Conservation (phyloP, 495 filamentous ascomycete species). For the Trichoderma gamsii region DNA sequence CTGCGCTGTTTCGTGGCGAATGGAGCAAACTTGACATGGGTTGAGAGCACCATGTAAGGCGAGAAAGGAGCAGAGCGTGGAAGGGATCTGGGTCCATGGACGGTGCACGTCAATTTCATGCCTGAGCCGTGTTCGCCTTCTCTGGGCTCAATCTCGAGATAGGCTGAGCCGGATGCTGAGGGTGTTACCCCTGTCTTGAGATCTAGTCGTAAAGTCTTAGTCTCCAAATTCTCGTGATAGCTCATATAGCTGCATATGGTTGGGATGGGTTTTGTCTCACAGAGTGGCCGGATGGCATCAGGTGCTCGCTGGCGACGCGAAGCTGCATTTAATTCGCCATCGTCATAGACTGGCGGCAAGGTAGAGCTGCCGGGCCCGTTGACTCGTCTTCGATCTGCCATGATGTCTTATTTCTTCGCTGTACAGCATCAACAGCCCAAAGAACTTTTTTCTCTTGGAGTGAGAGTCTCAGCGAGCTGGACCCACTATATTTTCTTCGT, state of each 20-base stretch:
- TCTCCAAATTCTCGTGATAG: not conserved
- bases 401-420: conserved; percentile 28
- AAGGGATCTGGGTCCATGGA: conserved; percentile 88
- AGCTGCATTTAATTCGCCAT: conserved; percentile 30
- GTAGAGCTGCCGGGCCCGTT: conserved; percentile 81
- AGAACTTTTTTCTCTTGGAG: conserved; percentile 12
- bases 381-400: conserved; percentile 84
- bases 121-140: conserved; percentile 48
- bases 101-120: conserved; percentile 83
- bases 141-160: conserved; percentile 73
- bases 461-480: not conserved
- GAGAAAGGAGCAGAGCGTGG: conserved; percentile 84
- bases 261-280: conserved; percentile 45
- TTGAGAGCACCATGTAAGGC: conserved; percentile 81
- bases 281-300: conserved; percentile 72
- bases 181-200: conserved; percentile 88
- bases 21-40: conserved; percentile 91
- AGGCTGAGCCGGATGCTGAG: conserved; percentile 89
- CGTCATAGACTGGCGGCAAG: conserved; percentile 61
- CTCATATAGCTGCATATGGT: not conserved
- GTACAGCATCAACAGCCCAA: conserved; percentile 1
- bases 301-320: conserved; percentile 39
- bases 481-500: conserved; percentile 8
- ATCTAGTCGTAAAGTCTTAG: conserved; percentile 44
- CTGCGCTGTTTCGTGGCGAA: conserved; percentile 78